A percentile compares a stretch with the other conserved stretches of the same genome.
Evolutionary conservation across 257 asterid species (phyloP).

Genomic region (Fraxinus pennsylvanica): DNA sequence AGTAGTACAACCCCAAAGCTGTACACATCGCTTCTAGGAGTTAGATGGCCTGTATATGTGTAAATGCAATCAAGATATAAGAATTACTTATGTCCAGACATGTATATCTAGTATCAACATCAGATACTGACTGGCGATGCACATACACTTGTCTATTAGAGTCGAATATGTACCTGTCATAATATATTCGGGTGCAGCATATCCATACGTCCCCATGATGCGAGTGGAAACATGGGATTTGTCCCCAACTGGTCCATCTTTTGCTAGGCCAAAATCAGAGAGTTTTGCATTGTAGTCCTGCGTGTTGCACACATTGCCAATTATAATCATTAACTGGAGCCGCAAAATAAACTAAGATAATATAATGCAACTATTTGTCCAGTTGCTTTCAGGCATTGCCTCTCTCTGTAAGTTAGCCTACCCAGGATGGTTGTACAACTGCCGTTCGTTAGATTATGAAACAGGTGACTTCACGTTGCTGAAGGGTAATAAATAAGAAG

Average conservation of each 20-base stretch:
- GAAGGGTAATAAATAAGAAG: not conserved
- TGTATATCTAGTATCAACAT: not conserved
- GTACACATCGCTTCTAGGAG: slow-evolving; percentile 86
- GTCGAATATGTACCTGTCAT: slow-evolving; percentile 51
- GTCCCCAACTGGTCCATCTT: slow-evolving; percentile 87
- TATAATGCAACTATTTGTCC: not conserved
- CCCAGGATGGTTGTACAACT: not conserved
- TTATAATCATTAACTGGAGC: not conserved
- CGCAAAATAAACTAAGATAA: not conserved
- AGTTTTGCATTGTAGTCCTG: slow-evolving; percentile 83
- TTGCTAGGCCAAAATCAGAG: slow-evolving; percentile 81
- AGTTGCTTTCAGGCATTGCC: not conserved
- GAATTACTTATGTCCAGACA: slow-evolving; percentile 1
- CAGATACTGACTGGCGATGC: not conserved
- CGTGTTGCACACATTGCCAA: not conserved
- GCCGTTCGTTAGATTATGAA: not conserved
- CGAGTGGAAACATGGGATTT: slow-evolving; percentile 87
- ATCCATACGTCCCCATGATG: slow-evolving; percentile 81
- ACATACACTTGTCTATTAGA: not conserved
- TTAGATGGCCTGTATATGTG: slow-evolving; percentile 56
- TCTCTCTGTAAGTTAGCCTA: not conserved
- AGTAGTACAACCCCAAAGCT: slow-evolving; percentile 92
- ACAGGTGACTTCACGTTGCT: not conserved
- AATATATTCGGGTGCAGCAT: slow-evolving; percentile 77
- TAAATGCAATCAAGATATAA: slow-evolving; percentile 5